A percentile compares a stretch with the other conserved stretches of the same genome.
phyloP scores from a whole-genome alignment of 768 basidiomycete genomes.

The Tubosaeta brunneosetosa region DNA sequence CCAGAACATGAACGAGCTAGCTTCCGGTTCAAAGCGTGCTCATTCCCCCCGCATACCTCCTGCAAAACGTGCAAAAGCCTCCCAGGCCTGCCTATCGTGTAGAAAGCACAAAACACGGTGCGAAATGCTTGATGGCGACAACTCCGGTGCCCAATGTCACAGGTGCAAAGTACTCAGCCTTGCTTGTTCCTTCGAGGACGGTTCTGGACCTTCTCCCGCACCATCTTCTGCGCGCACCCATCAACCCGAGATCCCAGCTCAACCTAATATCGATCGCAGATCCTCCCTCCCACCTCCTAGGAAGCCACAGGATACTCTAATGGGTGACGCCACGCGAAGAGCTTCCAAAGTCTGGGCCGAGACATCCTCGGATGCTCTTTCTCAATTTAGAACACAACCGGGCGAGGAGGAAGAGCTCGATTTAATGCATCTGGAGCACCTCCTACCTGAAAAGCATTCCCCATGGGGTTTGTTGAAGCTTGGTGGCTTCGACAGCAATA shows the following conservation, averaged over 20 bases:
- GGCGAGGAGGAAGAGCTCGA: conserved; percentile 26
- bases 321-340: conserved; percentile 21
- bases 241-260: conserved; percentile 18
- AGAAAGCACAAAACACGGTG: conserved; percentile 48
- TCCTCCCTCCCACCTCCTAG: conserved; percentile 20
- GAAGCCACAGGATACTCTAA: conserved; percentile 14
- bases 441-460: conserved; percentile 32
- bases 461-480: conserved; percentile 39
- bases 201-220: conserved; percentile 12
- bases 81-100: conserved; percentile 44
- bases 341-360: conserved; percentile 20
- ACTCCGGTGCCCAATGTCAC: conserved; percentile 39
- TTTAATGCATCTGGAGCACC: conserved; percentile 32
- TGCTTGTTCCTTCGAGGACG: conserved; percentile 43
- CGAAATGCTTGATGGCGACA: conserved; percentile 43
- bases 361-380: conserved; percentile 8
- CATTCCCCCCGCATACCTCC: conserved; percentile 28
- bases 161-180: conserved; percentile 47
- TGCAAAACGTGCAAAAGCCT: conserved; percentile 39
- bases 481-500: conserved; percentile 41
- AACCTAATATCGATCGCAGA: conserved; percentile 20
- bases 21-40: conserved; percentile 26
- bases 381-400: conserved; percentile 16
- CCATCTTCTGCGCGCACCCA: conserved; percentile 17
- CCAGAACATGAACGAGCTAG: conserved; percentile 19